Base-by-base conservation (phyloP, 495 filamentous ascomycete species). In the Rhypophila decipiens region DNA sequence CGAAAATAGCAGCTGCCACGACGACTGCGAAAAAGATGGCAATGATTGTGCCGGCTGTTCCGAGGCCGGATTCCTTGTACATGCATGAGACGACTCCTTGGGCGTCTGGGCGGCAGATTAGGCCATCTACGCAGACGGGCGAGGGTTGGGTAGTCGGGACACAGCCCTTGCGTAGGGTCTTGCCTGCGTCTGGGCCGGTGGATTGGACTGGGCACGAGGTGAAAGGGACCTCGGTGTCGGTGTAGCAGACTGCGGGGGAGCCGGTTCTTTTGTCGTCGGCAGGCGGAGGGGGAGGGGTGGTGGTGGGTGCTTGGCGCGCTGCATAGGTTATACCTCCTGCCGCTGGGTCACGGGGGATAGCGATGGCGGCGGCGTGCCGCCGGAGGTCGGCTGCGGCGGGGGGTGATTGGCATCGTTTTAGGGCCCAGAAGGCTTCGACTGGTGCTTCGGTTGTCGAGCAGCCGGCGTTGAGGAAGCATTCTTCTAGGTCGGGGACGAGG, bases 11-110 rank as follows among this genome's bases (percentile, higher is more conserved):
- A 19, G 55, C 36, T 37, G 43, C 57, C 38, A 73, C 41, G 37
- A 47, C 57, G 13, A 53, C 22, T 22, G 55, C 68, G 11, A 77
- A 68, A 55, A 66, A 46, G 46, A 71, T 57, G 43, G 69, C 65
- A 40, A 74, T 61, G 55, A 75, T 50, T 47, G 68, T 60, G 20
- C 65, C 72, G 15, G 55, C 61, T 1, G 57, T 44, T 45, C 52
- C 58, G 8, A 75, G 61, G 3, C 9, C 3, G 51, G 70, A 55
- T 10, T 68, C 39, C 29, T 60, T 59, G 50, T 56, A 55, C 66
- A 77, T 73, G 69, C 76, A 78, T 35, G 51, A 47, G 42, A 54
- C 48, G 35, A 58, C 50, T 46, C 70, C 66, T 24, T 58, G 38
- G 39, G 12, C 21, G 58, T 68, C 57, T 11, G 44, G 49, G 38